A percentile compares a stretch with the other conserved stretches of the same genome.
These are phyloP conservation scores for Hippophae rhamnoides DNA, from an alignment of 306 rosid genomes.

Conservation along the genomic window DNA sequence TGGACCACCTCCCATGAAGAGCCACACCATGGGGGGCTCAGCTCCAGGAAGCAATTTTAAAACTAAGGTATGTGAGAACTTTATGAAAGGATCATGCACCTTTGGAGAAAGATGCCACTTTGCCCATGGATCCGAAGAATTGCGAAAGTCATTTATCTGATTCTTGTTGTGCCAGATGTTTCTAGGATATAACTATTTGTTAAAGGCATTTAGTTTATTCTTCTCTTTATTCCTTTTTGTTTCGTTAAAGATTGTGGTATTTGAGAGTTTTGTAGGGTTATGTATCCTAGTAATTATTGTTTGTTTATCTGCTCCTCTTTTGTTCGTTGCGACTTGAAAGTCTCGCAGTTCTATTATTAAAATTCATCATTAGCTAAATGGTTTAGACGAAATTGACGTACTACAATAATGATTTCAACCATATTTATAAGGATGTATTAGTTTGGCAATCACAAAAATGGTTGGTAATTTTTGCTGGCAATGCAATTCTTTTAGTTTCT, in stretches of 20 bases:
- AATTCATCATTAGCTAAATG: too few relatives aligned
- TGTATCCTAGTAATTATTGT: not conserved
- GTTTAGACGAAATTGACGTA: too few relatives aligned
- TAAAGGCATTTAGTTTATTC: not conserved
- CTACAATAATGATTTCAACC: too few relatives aligned
- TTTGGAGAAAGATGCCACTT: conserved; percentile 86
- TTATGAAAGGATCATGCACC: conserved; percentile 63
- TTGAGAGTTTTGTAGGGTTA: conserved; percentile 2
- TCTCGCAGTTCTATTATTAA: too few relatives aligned
- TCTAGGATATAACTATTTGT: conserved; percentile 12
- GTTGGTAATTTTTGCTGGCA: too few relatives aligned
- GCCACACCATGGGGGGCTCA: conserved; percentile 20
- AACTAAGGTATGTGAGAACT: conserved; percentile 74
- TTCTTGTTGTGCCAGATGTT: conserved; percentile 2
- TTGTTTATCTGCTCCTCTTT: not conserved
- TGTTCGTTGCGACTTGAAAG: too few relatives aligned
- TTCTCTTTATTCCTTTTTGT: not conserved
- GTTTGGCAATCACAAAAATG: too few relatives aligned
- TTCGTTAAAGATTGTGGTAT: not conserved
- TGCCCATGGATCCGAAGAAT: conserved; percentile 67
- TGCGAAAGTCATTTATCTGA: conserved; percentile 34
- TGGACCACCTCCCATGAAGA: conserved; percentile 37
- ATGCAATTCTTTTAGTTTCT: too few relatives aligned
- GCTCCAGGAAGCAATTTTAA: conserved; percentile 42
- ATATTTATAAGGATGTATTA: too few relatives aligned